Conservation (phyloP, 805 yeast genomes). For the Metschnikowia arizonensis region DNA sequence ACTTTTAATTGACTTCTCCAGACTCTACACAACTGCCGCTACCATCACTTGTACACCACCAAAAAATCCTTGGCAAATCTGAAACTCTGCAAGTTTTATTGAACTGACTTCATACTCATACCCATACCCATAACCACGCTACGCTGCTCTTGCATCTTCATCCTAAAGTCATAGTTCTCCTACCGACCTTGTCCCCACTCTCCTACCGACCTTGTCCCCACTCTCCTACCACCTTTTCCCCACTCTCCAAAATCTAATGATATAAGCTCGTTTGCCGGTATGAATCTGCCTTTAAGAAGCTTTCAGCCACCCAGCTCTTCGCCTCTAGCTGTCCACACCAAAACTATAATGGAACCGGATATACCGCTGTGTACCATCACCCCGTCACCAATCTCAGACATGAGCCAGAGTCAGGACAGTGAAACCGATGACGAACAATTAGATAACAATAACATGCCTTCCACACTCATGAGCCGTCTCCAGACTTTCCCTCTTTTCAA, state of each 20-base stretch:
- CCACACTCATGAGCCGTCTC: slow-evolving; percentile 50
- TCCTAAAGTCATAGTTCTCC: too few species aligned
- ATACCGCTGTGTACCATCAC: background rate
- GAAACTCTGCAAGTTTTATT: too few species aligned
- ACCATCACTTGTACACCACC: background rate
- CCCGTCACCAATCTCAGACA: slow-evolving; percentile 4
- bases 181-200: background rate
- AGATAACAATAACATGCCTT: slow-evolving; percentile 34
- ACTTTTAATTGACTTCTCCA: background rate
- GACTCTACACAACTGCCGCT: background rate
- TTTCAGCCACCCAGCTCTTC: slow-evolving; percentile 21
- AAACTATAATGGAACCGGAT: background rate
- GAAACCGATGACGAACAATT: slow-evolving; percentile 11
- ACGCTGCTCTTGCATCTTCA: too few species aligned
- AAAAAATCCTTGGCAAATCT: too few species aligned
- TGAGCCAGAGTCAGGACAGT: slow-evolving; percentile 2
- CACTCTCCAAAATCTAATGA: slow-evolving; percentile 1
- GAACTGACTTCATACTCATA: too few species aligned
- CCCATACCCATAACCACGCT: too few species aligned
- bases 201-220: too few species aligned
- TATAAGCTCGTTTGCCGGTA: background rate
- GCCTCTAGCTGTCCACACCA: slow-evolving; percentile 13
- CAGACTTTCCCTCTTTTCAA: slow-evolving; percentile 61
- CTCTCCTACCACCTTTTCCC: background rate
- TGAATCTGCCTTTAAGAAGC: slow-evolving; percentile 10